These are phyloP conservation scores for Coemansia sp. DNA, from an alignment of 192 early-diverging fungal species.

Conservation along the genomic window DNA sequence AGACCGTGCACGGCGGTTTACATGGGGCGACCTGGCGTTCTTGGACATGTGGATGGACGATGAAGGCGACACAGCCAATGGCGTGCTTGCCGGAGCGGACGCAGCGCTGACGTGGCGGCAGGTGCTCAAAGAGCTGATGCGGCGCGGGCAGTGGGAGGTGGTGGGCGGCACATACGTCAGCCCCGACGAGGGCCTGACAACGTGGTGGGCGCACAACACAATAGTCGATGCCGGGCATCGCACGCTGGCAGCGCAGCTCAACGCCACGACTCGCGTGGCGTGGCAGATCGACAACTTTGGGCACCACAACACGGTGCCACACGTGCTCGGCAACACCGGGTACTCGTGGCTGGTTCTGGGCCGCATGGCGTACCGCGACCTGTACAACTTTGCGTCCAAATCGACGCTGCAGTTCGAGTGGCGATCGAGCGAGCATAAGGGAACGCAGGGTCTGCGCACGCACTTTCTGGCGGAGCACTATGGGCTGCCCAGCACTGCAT, in stretches of 20 bases:
- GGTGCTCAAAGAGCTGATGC: constrained; percentile 21
- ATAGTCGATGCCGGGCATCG: constrained; percentile 42
- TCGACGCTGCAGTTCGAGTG: constrained; percentile 36
- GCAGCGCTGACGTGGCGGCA: constrained; percentile 30
- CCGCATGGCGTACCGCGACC: constrained; percentile 43
- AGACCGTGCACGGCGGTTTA: constrained; percentile 27
- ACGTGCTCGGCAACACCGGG: constrained; percentile 36
- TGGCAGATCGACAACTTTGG: constrained; percentile 55
- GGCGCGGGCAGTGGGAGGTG: constrained; percentile 28
- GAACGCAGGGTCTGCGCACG: constrained; percentile 13
- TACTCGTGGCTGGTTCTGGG: constrained; percentile 29
- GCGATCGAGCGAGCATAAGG: constrained; percentile 15
- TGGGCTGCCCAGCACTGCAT: constrained; percentile 20
- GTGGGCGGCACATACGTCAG: constrained; percentile 48
- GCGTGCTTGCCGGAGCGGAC: background rate
- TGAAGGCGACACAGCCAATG: constrained; percentile 24
- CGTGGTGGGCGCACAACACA: constrained; percentile 49
- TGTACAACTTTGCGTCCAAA: constrained; percentile 20
- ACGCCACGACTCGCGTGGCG: constrained; percentile 15
- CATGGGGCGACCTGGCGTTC: constrained; percentile 50
- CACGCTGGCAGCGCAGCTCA: constrained; percentile 19
- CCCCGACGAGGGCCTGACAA: constrained; percentile 47
- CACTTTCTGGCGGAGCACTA: constrained; percentile 45
- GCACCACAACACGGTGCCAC: constrained; percentile 24
- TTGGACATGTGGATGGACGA: constrained; percentile 46